A percentile compares a stretch with the other conserved stretches of the same genome.
These are phyloP conservation scores for Rhynchospora tenuis DNA, from an alignment of 176 grass and related monocot genomes.

Conservation along the genomic window DNA sequence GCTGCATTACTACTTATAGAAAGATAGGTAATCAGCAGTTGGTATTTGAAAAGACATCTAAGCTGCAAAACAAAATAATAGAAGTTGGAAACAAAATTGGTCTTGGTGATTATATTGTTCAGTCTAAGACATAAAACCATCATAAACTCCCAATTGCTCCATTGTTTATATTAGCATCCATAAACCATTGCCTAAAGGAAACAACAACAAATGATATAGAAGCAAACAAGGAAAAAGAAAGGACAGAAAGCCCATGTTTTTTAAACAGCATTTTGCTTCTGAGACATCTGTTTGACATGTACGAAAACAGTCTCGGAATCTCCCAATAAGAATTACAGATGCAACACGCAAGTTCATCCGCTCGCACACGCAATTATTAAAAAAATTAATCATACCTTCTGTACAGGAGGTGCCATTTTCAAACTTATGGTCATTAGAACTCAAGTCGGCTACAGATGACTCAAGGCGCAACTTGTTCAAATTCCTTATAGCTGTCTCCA, in stretches of 20 bases:
- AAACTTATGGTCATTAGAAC: conserved; percentile 23
- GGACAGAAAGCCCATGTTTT: no score
- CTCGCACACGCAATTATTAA: neutral
- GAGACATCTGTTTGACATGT: neutral
- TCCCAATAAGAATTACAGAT: neutral
- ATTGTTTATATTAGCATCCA: no score
- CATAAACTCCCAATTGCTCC: neutral
- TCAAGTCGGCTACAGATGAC: conserved; percentile 33
- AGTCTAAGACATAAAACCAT: neutral
- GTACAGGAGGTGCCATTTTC: conserved; percentile 29
- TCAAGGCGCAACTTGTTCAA: conserved; percentile 57
- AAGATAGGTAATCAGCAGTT: neutral
- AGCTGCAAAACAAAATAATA: neutral
- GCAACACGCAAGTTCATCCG: neutral
- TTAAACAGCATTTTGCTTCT: no score
- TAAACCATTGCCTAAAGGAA: no score
- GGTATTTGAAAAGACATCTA: neutral
- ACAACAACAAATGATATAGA: no score
- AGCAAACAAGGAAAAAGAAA: no score
- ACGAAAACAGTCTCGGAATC: neutral
- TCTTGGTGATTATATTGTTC: neutral
- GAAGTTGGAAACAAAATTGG: neutral
- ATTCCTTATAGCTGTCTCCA: conserved; percentile 81
- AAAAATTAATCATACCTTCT: neutral
- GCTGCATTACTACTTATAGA: conserved; percentile 1